Evolutionary conservation across 2,329 filamentous ascomycete genomes (phyloP), one percentile per base, ranked within the genome.

Genomic region (Neonectria sp.): DNA sequence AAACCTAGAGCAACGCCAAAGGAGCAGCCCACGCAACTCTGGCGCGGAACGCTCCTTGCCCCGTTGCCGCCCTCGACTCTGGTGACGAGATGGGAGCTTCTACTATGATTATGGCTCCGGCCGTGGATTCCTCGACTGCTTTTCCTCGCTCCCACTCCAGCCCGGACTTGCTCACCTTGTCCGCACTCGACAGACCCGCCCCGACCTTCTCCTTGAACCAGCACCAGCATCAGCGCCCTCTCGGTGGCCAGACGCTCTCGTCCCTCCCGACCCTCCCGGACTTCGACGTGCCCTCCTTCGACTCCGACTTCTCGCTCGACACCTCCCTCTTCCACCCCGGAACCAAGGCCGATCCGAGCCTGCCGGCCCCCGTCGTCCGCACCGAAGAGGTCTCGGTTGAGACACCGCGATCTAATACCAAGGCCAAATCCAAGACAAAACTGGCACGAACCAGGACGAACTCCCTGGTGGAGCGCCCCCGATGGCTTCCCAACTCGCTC

Each of bases 221-320:
- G 17, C 67, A 69, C 15, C 70, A 75, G 40, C 67, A 69, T 15
- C 70, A 75, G 35, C 67, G 51, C 29, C 51, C 51, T 35, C 51
- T 53, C 6, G 31, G 40, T 24, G 40, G 67, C 53, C 65, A 66
- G 58, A 74, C 66, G 65, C 55, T 65, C 33, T 58, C 70, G 46
- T 65, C 65, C 48, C 60, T 71, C 9, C 61, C 73, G 29, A 67
- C 37, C 61, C 75, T 83, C 25, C 79, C 84, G 15, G 76, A 79
- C 65, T 88, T 88, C 76, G 86, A 88, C 65, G 78, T 90, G 37
- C 84, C 86, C 43, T 84, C 85, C 1, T 86, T 90, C 76, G 84
- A 88, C 68, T 81, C 86, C 72, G 82, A 82, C 69, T 79, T 83
- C 70, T 80, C 85, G 48, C 81, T 89, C 74, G 83, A 87, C 71